Evolutionary conservation across 495 filamentous ascomycete genomes (phyloP).

Genomic region (Haplographium delicatum): DNA sequence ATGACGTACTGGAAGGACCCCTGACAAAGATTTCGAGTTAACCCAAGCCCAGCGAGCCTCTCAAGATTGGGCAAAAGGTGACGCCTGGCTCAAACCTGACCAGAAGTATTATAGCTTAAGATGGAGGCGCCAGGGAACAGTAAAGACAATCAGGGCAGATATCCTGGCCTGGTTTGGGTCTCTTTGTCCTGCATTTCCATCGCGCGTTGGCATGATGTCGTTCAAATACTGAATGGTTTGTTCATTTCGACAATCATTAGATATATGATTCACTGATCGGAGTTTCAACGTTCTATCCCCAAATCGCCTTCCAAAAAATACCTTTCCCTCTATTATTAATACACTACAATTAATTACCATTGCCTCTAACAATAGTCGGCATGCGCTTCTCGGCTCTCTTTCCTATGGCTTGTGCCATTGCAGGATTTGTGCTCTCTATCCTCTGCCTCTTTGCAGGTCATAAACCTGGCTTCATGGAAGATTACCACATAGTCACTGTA

Average conservation of each 20-base stretch:
- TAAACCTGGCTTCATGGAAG: conserved; percentile 52
- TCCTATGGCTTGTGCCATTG: conserved; percentile 33
- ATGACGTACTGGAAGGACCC: conserved; percentile 4
- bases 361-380: neutral
- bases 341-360: neutral
- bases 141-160: conserved; percentile 2
- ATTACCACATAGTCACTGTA: conserved; percentile 63
- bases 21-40: neutral
- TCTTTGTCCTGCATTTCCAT: neutral
- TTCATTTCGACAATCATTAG: too few relatives aligned
- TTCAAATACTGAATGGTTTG: conserved; percentile 2
- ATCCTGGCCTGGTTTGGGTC: neutral
- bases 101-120: neutral
- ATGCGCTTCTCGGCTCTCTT: conserved; percentile 23
- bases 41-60: neutral
- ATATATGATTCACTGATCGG: too few relatives aligned
- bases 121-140: neutral
- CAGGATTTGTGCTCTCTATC: conserved; percentile 61
- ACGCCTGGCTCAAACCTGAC: neutral
- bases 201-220: conserved; percentile 14
- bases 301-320: neutral
- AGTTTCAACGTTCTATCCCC: too few relatives aligned
- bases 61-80: neutral
- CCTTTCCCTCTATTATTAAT: neutral
- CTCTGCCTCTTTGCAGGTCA: conserved; percentile 68